phyloP scores from a whole-genome alignment of 805 yeast species.

The Yamadazyma scolyti region DNA sequence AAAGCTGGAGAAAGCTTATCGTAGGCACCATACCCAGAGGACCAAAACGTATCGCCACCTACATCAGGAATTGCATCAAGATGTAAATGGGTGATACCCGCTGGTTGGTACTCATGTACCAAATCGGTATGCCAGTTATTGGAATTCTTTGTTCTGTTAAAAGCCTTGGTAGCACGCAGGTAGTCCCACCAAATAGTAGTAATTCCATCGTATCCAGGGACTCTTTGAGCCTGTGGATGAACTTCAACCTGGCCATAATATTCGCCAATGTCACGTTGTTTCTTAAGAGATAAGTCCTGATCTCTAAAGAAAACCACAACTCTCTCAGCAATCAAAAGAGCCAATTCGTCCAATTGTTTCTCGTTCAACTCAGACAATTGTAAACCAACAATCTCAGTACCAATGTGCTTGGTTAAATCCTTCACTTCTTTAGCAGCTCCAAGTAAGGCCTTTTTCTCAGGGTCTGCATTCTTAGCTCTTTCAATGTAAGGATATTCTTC shows the following conservation, averaged over 20 bases:
- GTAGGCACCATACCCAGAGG: conserved; percentile 53
- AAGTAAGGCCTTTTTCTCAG: conserved; percentile 26
- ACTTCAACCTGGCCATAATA: conserved; percentile 25
- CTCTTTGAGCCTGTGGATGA: conserved; percentile 22
- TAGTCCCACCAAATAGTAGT: conserved; percentile 40
- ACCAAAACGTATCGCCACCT: conserved; percentile 56
- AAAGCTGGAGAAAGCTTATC: conserved; percentile 51
- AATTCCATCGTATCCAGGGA: conserved; percentile 25
- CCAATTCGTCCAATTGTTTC: conserved; percentile 25
- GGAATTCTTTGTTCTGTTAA: conserved; percentile 28
- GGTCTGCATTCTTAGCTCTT: conserved; percentile 25
- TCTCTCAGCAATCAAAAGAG: conserved; percentile 25
- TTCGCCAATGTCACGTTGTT: conserved; percentile 23
- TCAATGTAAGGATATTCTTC: conserved; percentile 19
- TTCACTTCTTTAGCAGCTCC: conserved; percentile 26
- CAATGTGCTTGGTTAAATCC: conserved; percentile 21
- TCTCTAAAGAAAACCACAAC: conserved; percentile 27
- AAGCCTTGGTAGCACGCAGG: conserved; percentile 22
- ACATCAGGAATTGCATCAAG: conserved; percentile 37
- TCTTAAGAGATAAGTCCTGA: conserved; percentile 26
- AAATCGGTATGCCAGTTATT: conserved; percentile 35
- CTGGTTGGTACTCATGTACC: conserved; percentile 31
- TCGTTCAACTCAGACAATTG: conserved; percentile 23
- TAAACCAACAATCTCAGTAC: conserved; percentile 27
- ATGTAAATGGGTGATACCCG: conserved; percentile 35